Percentiles rank a stretch among this genome's conserved stretches.
Conservation (phyloP, 129 eudicot genomes). For the Chrysanthemum makinoi region DNA sequence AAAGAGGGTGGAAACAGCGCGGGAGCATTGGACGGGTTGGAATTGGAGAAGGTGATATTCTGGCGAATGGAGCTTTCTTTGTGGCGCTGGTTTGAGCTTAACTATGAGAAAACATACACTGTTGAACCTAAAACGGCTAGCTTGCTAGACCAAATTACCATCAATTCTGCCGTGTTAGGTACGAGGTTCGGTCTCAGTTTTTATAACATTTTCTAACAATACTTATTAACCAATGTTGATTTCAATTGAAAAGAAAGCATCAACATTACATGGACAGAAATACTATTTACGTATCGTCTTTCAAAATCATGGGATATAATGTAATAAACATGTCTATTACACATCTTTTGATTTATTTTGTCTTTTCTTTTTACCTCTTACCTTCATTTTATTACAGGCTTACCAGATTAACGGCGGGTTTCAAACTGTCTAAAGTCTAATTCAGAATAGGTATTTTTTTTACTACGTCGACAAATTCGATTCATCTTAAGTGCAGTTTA, state of each 20-base stretch:
- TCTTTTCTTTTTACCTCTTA: slow-evolving; percentile 28
- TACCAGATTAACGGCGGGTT: too few species aligned
- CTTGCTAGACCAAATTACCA: slow-evolving; percentile 72
- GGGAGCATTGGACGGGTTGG: slow-evolving; percentile 76
- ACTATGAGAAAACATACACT: slow-evolving; percentile 91
- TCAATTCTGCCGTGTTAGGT: slow-evolving; percentile 81
- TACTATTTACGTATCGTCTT: too few species aligned
- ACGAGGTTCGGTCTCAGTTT: slow-evolving; percentile 48
- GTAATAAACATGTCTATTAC: slow-evolving; percentile 5
- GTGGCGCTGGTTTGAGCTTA: slow-evolving; percentile 86
- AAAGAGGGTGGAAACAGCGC: slow-evolving; percentile 67
- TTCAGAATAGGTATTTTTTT: too few species aligned
- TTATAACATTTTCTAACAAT: background rate
- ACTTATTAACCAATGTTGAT: background rate
- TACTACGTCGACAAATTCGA: too few species aligned
- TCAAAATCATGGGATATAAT: too few species aligned
- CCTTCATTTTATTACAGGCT: slow-evolving; percentile 4
- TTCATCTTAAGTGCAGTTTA: too few species aligned
- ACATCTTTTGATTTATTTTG: slow-evolving; percentile 33
- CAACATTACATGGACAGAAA: too few species aligned
- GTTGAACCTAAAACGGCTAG: slow-evolving; percentile 89
- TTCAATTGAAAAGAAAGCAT: background rate
- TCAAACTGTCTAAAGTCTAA: too few species aligned
- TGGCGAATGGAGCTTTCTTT: slow-evolving; percentile 91
- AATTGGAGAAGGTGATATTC: slow-evolving; percentile 94